phyloP scores from a whole-genome alignment of 2,329 filamentous ascomycete species.

The Aspergillus costaricaensis region DNA sequence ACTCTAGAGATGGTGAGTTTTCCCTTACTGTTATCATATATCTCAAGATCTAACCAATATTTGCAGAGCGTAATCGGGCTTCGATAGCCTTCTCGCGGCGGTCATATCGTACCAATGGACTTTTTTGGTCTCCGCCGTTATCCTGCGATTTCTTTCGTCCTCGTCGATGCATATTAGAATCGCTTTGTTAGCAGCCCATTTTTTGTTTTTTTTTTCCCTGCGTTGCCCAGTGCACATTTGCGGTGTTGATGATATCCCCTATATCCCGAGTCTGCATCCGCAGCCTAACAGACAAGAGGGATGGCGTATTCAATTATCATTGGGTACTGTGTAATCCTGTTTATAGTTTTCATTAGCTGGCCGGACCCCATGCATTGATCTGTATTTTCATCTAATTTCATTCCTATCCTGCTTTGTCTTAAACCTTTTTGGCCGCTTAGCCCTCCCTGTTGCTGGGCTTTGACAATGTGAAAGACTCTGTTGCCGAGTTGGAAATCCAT shows the following conservation, averaged over 20 bases:
- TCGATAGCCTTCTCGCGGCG: constrained; percentile 46
- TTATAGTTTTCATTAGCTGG: constrained; percentile 21
- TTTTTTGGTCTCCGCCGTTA: constrained; percentile 20
- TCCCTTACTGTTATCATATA: not conserved
- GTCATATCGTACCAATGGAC: constrained; percentile 21
- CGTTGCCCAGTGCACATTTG: constrained; percentile 19
- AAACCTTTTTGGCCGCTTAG: not conserved
- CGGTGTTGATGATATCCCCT: constrained; percentile 28
- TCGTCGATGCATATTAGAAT: constrained; percentile 17
- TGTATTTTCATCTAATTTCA: constrained; percentile 2
- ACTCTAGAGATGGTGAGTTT: constrained; percentile 83
- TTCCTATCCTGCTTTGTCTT: not conserved
- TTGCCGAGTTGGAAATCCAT: not conserved
- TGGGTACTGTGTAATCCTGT: constrained; percentile 22
- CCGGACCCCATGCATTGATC: constrained; percentile 20
- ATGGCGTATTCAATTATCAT: constrained; percentile 21
- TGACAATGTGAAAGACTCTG: not conserved
- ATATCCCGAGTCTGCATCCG: constrained; percentile 15
- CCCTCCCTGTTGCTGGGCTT: not conserved
- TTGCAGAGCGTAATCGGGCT: constrained; percentile 78
- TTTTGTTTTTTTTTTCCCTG: constrained; percentile 17
- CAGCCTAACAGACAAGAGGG: constrained; percentile 21
- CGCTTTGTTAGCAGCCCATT: constrained; percentile 13
- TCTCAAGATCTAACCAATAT: constrained; percentile 20
- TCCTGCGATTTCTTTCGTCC: constrained; percentile 15